Conservation (phyloP, 306 rosid genomes). For the Dalbergia oliveri region DNA sequence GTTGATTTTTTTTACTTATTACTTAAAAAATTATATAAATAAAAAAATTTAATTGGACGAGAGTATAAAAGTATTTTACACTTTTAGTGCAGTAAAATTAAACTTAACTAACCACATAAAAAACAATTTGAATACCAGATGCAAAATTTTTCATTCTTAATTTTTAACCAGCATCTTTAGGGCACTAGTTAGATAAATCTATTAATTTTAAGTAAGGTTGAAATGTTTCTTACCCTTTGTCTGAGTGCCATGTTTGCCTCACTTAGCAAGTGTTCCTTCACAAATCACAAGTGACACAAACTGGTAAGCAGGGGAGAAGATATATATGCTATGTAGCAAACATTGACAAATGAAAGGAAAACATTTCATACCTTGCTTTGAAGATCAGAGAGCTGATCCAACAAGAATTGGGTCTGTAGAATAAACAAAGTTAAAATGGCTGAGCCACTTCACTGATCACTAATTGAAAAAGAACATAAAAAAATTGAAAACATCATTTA, state of each 20-base stretch:
- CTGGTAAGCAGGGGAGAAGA: not conserved
- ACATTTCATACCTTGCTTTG: conserved; percentile 73
- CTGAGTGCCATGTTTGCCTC: conserved; percentile 83
- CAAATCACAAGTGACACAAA: not conserved
- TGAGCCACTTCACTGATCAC: too few relatives aligned
- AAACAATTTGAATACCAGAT: too few relatives aligned
- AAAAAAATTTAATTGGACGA: too few relatives aligned
- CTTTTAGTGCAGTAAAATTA: too few relatives aligned
- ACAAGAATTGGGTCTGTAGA: conserved; percentile 83
- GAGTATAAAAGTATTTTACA: too few relatives aligned
- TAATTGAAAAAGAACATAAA: too few relatives aligned
- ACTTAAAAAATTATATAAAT: too few relatives aligned
- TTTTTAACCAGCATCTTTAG: not conserved
- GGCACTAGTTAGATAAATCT: too few relatives aligned
- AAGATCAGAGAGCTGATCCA: conserved; percentile 91
- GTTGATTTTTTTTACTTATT: too few relatives aligned
- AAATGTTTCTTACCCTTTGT: conserved; percentile 72
- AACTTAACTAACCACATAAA: too few relatives aligned
- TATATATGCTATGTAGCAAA: too few relatives aligned
- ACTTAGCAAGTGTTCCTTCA: conserved; percentile 79
- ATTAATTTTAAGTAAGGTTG: not conserved
- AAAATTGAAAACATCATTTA: not conserved
- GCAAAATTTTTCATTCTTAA: too few relatives aligned
- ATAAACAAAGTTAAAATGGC: conserved; percentile 7
- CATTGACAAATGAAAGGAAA: not conserved